Evolutionary conservation across 2,329 filamentous ascomycete species (phyloP).

Genomic region (Colletotrichum australisinense): DNA sequence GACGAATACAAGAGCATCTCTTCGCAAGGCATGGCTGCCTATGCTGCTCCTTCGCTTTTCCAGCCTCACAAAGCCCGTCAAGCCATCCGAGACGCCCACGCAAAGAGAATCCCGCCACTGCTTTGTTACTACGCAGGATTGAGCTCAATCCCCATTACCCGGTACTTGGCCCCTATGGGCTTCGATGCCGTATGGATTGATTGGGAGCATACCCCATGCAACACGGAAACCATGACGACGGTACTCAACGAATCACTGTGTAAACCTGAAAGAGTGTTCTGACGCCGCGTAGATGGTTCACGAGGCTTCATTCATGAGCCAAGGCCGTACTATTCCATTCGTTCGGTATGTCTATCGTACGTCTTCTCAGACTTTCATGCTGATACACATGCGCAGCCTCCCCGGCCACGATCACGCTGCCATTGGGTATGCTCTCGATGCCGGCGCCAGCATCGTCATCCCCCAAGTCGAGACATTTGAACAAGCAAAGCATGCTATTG

Average conservation of each 20-base stretch:
- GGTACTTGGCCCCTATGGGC: constrained; percentile 54
- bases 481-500: constrained; percentile 54
- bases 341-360: constrained; percentile 43
- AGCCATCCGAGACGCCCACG: constrained; percentile 58
- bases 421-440: constrained; percentile 59
- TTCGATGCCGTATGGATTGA: constrained; percentile 59
- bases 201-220: constrained; percentile 59
- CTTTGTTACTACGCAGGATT: constrained; percentile 55
- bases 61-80: constrained; percentile 58
- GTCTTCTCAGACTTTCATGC: no score
- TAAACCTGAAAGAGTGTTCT: background rate
- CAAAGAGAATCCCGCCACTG: constrained; percentile 56
- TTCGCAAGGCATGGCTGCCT: constrained; percentile 49
- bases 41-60: constrained; percentile 56
- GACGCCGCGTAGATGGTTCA: constrained; percentile 51
- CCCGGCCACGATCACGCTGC: constrained; percentile 58
- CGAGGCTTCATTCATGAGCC: constrained; percentile 57
- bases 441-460: constrained; percentile 57
- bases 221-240: constrained; percentile 61
- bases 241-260: background rate
- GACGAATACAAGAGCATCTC: constrained; percentile 28
- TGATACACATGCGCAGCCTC: constrained; percentile 37
- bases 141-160: constrained; percentile 51
- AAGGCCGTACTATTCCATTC: constrained; percentile 56
- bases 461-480: constrained; percentile 61